Evolutionary conservation across 2,329 filamentous ascomycete species (phyloP).

Genomic region (Cladosporium sp.): DNA sequence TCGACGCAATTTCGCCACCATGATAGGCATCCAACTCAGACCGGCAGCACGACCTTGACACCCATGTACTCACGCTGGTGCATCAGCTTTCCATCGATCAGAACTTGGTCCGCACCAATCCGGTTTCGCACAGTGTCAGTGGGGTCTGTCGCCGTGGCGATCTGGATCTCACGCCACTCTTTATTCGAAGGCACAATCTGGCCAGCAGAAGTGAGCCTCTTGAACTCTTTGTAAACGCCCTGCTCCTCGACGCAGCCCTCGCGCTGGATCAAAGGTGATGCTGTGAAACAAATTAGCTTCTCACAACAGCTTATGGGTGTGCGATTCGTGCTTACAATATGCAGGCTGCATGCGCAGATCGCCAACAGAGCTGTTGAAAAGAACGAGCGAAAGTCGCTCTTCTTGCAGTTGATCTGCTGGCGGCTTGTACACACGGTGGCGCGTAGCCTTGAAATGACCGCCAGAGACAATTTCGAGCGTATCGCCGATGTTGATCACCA

Average conservation of each 20-base stretch:
- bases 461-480: conserved; percentile 35
- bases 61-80: conserved; percentile 47
- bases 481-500: conserved; percentile 38
- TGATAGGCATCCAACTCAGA: conserved; percentile 31
- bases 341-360: conserved; percentile 43
- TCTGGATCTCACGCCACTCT: conserved; percentile 50
- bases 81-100: conserved; percentile 45
- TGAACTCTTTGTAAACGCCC: conserved; percentile 46
- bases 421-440: conserved; percentile 46
- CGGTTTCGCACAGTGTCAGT: conserved; percentile 40
- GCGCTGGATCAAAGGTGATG: conserved; percentile 37
- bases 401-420: conserved; percentile 41
- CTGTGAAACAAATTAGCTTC: conserved; percentile 5
- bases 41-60: conserved; percentile 43
- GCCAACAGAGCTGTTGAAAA: conserved; percentile 42
- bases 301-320: no score
- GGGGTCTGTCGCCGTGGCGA: conserved; percentile 32
- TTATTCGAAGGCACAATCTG: conserved; percentile 39
- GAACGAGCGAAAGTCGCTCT: conserved; percentile 36
- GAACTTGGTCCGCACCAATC: conserved; percentile 40
- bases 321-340: conserved; percentile 12
- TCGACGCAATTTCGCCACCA: no score
- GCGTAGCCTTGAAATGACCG: conserved; percentile 44
- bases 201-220: conserved; percentile 38
- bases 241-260: conserved; percentile 44